Conservation (phyloP, 2,329 filamentous ascomycete genomes). For the Trichoderma oligosporum region DNA sequence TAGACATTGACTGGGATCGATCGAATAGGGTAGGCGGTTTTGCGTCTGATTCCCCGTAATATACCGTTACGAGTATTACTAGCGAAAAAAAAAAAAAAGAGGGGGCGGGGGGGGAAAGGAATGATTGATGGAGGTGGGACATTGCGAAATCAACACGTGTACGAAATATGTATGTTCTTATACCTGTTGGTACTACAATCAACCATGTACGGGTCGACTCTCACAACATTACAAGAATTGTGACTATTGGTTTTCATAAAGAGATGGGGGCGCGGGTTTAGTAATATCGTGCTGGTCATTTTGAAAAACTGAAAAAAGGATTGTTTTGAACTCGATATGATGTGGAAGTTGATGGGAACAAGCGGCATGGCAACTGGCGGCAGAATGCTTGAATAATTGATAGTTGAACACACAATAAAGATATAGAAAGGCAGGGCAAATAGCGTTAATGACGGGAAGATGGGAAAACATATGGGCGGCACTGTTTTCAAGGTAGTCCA, state of each 20-base stretch:
- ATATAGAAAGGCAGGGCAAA: constrained; percentile 23
- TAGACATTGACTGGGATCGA: neutral
- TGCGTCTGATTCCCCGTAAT: too few species aligned
- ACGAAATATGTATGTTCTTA: too few species aligned
- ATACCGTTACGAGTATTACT: too few species aligned
- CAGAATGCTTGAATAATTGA: constrained; percentile 29
- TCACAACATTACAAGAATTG: neutral
- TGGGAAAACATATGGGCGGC: constrained; percentile 15
- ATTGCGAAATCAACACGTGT: too few species aligned
- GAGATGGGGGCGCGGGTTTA: neutral
- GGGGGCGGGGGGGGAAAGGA: too few species aligned
- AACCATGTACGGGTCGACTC: neutral
- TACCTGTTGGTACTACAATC: too few species aligned
- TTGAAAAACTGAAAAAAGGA: neutral
- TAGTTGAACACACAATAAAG: constrained; percentile 26
- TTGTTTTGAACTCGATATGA: neutral
- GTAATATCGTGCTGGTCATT: neutral
- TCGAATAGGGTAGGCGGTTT: too few species aligned
- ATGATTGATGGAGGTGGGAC: too few species aligned
- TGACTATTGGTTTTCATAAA: neutral
- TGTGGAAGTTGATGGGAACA: constrained; percentile 3
- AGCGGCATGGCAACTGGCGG: constrained; percentile 7
- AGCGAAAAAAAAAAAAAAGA: too few species aligned
- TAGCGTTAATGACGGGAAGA: constrained; percentile 20
- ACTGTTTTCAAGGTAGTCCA: constrained; percentile 17